Percentiles rank a stretch among this genome's conserved stretches.
phyloP scores from a whole-genome alignment of 495 filamentous ascomycete species.

The Penicillium atrosanguineum region DNA sequence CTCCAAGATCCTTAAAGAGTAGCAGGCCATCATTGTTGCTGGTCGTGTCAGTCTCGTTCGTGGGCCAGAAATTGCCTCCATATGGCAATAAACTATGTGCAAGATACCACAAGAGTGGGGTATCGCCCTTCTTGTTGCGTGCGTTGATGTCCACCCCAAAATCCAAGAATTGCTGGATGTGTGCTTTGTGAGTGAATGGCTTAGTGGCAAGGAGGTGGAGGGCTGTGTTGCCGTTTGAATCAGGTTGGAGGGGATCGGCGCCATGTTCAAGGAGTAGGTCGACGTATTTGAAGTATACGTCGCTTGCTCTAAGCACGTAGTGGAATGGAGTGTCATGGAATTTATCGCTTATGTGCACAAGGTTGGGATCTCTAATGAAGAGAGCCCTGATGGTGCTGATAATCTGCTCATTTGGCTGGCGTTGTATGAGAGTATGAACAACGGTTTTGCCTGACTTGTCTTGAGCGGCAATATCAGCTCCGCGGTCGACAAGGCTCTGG shows the following conservation, averaged over 20 bases:
- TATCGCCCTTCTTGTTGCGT: constrained; percentile 14
- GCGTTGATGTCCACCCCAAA: constrained; percentile 12
- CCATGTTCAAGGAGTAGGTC: constrained; percentile 14
- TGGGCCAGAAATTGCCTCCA: background rate
- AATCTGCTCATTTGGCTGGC: background rate
- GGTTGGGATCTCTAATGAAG: background rate
- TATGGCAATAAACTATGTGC: background rate
- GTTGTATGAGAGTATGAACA: constrained; percentile 5
- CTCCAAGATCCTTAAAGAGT: constrained; percentile 7
- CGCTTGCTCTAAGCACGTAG: background rate
- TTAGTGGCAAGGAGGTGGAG: constrained; percentile 13
- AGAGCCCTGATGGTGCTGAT: background rate
- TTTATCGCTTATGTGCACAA: constrained; percentile 4
- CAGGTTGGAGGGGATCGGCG: constrained; percentile 14
- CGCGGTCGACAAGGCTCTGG: constrained; percentile 7
- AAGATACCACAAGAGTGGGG: constrained; percentile 5
- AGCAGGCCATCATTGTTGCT: background rate
- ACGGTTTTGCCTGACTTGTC: constrained; percentile 15
- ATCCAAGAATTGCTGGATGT: constrained; percentile 5
- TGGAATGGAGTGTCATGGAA: constrained; percentile 9
- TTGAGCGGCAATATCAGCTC: constrained; percentile 9
- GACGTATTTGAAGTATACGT: background rate
- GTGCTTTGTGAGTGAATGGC: background rate
- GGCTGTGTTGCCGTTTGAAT: constrained; percentile 16
- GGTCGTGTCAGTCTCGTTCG: background rate